Evolutionary conservation across 1,284 basidiomycete genomes (phyloP), one percentile per base, ranked within the genome.

Genomic region (Macrocystidia cucumis): DNA sequence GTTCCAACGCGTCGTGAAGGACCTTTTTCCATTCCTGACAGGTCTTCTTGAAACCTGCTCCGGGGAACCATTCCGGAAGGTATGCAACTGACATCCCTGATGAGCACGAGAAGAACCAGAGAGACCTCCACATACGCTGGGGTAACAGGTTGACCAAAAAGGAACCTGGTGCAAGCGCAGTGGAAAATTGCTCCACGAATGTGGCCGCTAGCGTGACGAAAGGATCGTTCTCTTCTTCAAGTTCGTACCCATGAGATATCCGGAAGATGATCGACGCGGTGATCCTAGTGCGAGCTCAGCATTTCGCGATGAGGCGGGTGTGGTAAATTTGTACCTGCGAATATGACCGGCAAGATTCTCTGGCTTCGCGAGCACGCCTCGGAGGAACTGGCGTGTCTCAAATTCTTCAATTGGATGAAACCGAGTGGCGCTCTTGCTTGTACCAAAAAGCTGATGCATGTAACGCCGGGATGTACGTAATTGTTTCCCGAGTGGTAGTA

Each of bases 51-150:
- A 72, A 76, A 0, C 52, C 52, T 2, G 69, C 64, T 5, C 74
- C 74, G 3, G 70, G 69, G 40, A 72, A 60, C 72, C 74, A 76
- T 2, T 57, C 48, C 2, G 74, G 74, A 26, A 77, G 38, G 33
- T 69, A 52, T 32, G 58, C 55, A 45, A 75, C 71, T 72, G 34
- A 13, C 16, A 24, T 22, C 9, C 9, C 17, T n/a, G 13, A n/a
- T 23, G 17, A 23, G 32, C 11, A 23, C 21, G 12, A 4, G 13
- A 7, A 12, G 3, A 6, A 21, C 7, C 11, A 6, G 5, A 9
- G 6, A 22, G n/a, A 9, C 3, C 14, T 9, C 9, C 16, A 42
- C 48, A 32, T 29, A 54, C 53, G 43, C 6, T 42, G 25, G 8
- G 55, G 55, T 3, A 59, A 21, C 4, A 50, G 38, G 27, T 57